Percentiles rank a stretch among this genome's conserved stretches.
Conservation (phyloP, 139 green algal genomes). For the Volvox africanus region DNA sequence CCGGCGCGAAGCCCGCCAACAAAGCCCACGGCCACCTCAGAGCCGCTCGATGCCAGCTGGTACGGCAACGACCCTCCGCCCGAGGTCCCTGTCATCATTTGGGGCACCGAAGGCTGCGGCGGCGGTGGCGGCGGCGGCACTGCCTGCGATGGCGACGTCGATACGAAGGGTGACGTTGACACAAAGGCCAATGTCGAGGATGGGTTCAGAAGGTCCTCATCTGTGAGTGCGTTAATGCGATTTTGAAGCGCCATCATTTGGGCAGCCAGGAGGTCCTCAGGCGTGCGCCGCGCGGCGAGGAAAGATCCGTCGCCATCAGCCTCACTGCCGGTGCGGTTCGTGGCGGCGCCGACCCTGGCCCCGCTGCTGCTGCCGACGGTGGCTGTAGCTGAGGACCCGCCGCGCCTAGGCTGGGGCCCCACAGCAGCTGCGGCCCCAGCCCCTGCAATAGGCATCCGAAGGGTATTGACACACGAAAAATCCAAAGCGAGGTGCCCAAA, state of each 20-base stretch:
- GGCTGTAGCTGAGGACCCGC: neutral
- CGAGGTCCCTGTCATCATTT: neutral
- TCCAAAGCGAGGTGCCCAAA: too few relatives aligned
- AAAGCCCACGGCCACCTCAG: neutral
- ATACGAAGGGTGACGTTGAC: neutral
- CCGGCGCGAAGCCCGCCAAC: neutral
- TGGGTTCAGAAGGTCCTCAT: slow-evolving; percentile 44
- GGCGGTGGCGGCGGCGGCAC: neutral
- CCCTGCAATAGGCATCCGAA: too few relatives aligned
- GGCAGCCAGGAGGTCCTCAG: slow-evolving; percentile 23
- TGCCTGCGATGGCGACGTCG: neutral
- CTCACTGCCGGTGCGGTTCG: neutral
- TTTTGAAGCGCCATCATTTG: slow-evolving; percentile 45
- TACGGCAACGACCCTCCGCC: neutral
- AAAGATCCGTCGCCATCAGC: neutral
- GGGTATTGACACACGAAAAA: too few relatives aligned
- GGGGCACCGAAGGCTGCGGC: neutral
- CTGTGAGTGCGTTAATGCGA: slow-evolving; percentile 39
- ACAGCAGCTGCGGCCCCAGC: too few relatives aligned
- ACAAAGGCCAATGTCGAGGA: slow-evolving; percentile 22
- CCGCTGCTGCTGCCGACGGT: neutral
- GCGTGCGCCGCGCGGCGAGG: neutral
- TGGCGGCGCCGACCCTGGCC: neutral
- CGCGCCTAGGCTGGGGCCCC: neutral
- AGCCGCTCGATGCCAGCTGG: slow-evolving; percentile 2